Base-by-base conservation (phyloP, 2,329 filamentous ascomycete genomes). In the Elsinoe arachidis region DNA sequence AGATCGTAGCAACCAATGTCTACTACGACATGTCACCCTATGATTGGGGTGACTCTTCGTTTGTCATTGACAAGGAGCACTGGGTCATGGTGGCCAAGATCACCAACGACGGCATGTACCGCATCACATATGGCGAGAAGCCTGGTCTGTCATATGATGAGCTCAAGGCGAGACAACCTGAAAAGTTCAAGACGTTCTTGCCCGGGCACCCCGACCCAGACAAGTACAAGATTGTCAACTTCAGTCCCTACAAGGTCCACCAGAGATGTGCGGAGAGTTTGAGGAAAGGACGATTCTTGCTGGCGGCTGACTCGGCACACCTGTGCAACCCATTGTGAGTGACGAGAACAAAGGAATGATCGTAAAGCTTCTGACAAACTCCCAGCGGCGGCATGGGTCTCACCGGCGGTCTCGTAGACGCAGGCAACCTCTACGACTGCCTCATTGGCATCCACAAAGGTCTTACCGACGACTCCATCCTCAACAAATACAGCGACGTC, bases 241-340 rank as follows among this genome's bases (percentile, higher is more conserved):
- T 73, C 30, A 70, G 70, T 11, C 72, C 72, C 5, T 74, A 73
- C 59, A 69, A 69, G 56, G 70, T 71, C 19, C 71, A 73, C 58
- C 72, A 73, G 62, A 60, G 69, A 0, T 68, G 68, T 37, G 70
- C 65, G 1, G 59, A 65, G 14, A 65, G 60, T 5, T 60, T 73
- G 14, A 63, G 64, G 58, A 63, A 62, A 17, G 68, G 67, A 1
- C 62, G 67, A 6, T 65, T 71, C 3, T 61, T 70, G 14, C 53
- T 74, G 1, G 62, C 67, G 11, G 72, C 70, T 6, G 72, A 73
- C 59, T 70, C 71, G 9, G 72, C 72, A 12, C 72, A 74, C 59
- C 47, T 64, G 19, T 64, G 62, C 43, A 63, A 63, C 49, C 62
- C 64, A 54, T 58, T 63, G 61, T 47, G 43, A 64, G 39, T 64